Percentiles rank a stretch among this genome's conserved stretches.
phyloP scores from a whole-genome alignment of 768 basidiomycete genomes.

The Royoungia palumana region DNA sequence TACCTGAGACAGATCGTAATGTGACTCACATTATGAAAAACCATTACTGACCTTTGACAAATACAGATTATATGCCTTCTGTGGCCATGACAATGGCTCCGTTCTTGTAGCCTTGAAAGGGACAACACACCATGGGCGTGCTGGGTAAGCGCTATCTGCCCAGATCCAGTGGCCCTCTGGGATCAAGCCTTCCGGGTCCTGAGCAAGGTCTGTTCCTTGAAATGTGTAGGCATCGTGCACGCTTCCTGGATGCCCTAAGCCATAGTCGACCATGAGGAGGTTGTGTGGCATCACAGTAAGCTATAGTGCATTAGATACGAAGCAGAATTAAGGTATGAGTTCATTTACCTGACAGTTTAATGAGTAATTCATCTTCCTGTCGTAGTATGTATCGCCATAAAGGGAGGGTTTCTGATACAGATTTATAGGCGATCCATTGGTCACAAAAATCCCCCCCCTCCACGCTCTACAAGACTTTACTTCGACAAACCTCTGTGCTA shows the following conservation, averaged over 20 bases:
- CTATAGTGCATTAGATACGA: neutral
- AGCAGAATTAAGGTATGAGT: neutral
- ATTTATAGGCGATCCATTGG: constrained; percentile 34
- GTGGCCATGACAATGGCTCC: neutral
- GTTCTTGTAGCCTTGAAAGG: neutral
- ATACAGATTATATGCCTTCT: constrained; percentile 1
- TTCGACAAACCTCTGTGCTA: neutral
- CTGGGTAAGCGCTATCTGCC: constrained; percentile 14
- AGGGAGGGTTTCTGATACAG: constrained; percentile 8
- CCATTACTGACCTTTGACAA: constrained; percentile 8
- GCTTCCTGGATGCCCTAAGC: constrained; percentile 6
- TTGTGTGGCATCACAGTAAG: constrained; percentile 5
- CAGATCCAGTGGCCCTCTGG: constrained; percentile 7
- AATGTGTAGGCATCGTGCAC: constrained; percentile 9
- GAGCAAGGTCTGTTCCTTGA: neutral
- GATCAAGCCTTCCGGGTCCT: neutral
- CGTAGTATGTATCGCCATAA: constrained; percentile 7
- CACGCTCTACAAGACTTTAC: constrained; percentile 15
- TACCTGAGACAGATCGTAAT: neutral
- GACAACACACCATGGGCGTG: constrained; percentile 1
- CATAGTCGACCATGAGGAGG: constrained; percentile 3
- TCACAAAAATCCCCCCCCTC: constrained; percentile 35
- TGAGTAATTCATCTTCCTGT: constrained; percentile 16
- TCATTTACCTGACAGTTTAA: constrained; percentile 15
- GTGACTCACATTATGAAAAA: too few relatives aligned